These are phyloP conservation scores for Sporothrix mexicana DNA, from an alignment of 2,329 filamentous ascomycete genomes.

Conservation along the genomic window DNA sequence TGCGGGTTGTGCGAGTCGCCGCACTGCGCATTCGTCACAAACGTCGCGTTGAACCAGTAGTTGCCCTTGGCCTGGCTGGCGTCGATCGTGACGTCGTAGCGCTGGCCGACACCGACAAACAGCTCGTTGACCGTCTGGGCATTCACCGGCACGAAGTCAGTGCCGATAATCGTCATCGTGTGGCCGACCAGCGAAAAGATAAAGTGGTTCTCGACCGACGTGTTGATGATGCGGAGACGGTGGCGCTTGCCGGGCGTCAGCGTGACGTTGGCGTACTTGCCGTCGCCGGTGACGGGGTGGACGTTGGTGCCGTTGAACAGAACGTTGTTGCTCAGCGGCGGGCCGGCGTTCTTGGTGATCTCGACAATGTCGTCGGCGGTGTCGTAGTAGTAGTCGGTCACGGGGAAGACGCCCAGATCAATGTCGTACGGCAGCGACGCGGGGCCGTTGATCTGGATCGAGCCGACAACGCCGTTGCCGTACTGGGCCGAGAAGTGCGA, in stretches of 20 bases:
- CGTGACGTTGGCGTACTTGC: constrained; percentile 46
- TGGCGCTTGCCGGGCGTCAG: constrained; percentile 54
- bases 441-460: constrained; percentile 55
- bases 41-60: constrained; percentile 42
- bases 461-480: constrained; percentile 57
- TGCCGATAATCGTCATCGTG: constrained; percentile 56
- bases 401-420: constrained; percentile 57
- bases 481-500: constrained; percentile 57
- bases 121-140: constrained; percentile 57
- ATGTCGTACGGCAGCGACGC: constrained; percentile 52
- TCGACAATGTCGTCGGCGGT: constrained; percentile 50
- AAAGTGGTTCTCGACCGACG: constrained; percentile 56
- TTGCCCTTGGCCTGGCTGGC: constrained; percentile 46
- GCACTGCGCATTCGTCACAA: constrained; percentile 37
- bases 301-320: constrained; percentile 54
- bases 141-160: constrained; percentile 58
- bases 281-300: constrained; percentile 43
- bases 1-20: constrained; percentile 38
- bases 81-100: constrained; percentile 55
- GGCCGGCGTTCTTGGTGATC: constrained; percentile 40
- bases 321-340: constrained; percentile 49
- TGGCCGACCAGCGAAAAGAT: constrained; percentile 58
- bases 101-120: constrained; percentile 56
- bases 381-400: constrained; percentile 61
- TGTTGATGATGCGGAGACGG: constrained; percentile 58